Conservation (phyloP, 331 rosid genomes). For the Rosa hybrid region DNA sequence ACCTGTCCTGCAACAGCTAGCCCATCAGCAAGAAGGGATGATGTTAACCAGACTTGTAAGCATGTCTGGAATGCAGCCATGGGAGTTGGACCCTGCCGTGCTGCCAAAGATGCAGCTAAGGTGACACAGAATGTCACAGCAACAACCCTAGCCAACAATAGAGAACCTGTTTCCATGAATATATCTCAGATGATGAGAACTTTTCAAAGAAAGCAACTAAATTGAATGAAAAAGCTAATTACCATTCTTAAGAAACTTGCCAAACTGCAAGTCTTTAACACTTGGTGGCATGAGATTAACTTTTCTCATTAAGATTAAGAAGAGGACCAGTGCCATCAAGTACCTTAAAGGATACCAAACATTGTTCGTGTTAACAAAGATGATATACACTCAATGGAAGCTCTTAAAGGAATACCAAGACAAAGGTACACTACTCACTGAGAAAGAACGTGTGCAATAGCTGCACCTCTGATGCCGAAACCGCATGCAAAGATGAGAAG, state of each 20-base stretch:
- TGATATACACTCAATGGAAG: neutral
- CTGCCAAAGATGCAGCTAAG: conserved; percentile 87
- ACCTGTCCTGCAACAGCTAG: conserved; percentile 96
- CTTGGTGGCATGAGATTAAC: conserved; percentile 78
- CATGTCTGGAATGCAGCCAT: conserved; percentile 99
- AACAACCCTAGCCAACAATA: conserved; percentile 73
- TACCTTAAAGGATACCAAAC: conserved; percentile 48
- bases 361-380: neutral
- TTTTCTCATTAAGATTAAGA: conserved; percentile 60
- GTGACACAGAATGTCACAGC: conserved; percentile 96
- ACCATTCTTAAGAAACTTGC: conserved; percentile 87
- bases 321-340: conserved; percentile 72
- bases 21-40: conserved; percentile 94
- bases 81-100: conserved; percentile 79
- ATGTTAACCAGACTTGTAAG: conserved; percentile 91
- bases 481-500: conserved; percentile 71
- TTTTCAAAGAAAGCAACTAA: neutral
- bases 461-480: conserved; percentile 92
- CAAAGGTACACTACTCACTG: conserved; percentile 59
- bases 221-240: conserved; percentile 2
- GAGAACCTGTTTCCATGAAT: conserved; percentile 48
- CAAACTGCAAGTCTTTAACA: conserved; percentile 71
- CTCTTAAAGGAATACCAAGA: conserved; percentile 2
- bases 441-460: conserved; percentile 87
- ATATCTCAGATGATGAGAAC: neutral